A percentile compares a stretch with the other conserved stretches of the same genome.
Evolutionary conservation across 225 moss, liverwort and hornwort species (phyloP).

Genomic region (Thuidium tamariscinum): DNA sequence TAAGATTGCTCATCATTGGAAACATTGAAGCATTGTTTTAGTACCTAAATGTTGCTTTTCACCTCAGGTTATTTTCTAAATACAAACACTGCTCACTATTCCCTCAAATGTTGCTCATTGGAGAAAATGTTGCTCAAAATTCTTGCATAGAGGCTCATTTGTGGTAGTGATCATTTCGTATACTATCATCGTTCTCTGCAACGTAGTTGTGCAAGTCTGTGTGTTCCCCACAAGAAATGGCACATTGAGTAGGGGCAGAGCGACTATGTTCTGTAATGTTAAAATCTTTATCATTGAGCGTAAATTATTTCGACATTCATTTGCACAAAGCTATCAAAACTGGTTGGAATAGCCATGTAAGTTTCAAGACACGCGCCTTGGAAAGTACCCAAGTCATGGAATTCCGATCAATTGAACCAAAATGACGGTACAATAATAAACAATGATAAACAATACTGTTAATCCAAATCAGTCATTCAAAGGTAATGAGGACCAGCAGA

Average conservation of each 20-base stretch:
- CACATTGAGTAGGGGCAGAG: not conserved
- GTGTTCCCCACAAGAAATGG: not conserved
- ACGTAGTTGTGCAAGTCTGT: not conserved
- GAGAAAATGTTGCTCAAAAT: no score
- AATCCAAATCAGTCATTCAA: not conserved
- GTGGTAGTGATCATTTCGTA: not conserved
- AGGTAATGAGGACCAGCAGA: not conserved
- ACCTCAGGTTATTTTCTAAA: no score
- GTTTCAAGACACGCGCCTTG: not conserved
- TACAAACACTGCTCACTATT: no score
- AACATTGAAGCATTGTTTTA: no score
- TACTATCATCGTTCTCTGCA: not conserved
- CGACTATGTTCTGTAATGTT: no score
- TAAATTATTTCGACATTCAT: not conserved
- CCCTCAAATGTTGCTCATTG: no score
- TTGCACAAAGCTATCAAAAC: not conserved
- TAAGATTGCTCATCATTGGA: no score
- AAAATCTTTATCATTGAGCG: not conserved
- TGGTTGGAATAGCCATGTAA: not conserved
- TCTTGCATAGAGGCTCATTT: no score
- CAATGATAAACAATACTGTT: not conserved
- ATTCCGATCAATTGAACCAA: not conserved
- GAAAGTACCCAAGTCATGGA: not conserved
- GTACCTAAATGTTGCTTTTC: no score
- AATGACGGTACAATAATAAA: not conserved